Percentiles rank a stretch among this genome's conserved stretches.
phyloP scores from a whole-genome alignment of 169 alveolate genomes.

The Cryptosporidium meleagridis region DNA sequence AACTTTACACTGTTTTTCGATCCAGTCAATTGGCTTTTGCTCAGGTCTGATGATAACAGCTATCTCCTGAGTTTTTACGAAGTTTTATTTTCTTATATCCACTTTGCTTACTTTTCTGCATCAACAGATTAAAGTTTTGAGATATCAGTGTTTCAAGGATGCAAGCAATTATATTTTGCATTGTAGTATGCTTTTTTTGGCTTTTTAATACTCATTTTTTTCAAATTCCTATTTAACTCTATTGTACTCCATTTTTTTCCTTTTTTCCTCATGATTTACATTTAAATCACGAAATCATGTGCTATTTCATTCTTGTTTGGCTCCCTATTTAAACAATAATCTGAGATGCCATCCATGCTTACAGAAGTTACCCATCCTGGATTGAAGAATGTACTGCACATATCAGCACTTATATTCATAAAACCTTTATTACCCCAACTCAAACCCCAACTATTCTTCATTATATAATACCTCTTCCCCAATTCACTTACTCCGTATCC shows the following conservation, averaged over 20 bases:
- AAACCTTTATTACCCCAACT: constrained; percentile 88
- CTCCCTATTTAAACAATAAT: constrained; percentile 22
- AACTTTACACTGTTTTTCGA: neutral
- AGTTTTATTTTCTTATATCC: neutral
- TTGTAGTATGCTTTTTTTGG: neutral
- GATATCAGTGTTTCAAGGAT: neutral
- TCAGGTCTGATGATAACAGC: neutral
- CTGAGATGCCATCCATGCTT: constrained; percentile 18
- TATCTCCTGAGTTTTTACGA: neutral
- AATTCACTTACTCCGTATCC: constrained; percentile 78
- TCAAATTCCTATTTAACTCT: neutral
- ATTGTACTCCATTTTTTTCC: neutral
- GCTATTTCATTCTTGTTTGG: constrained; percentile 33
- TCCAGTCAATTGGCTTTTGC: neutral
- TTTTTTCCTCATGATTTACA: neutral
- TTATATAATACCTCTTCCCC: constrained; percentile 80
- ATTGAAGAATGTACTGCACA: constrained; percentile 71
- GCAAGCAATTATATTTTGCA: neutral
- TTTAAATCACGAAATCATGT: constrained; percentile 16
- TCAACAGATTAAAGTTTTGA: neutral
- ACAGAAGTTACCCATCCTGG: constrained; percentile 72
- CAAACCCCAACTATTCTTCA: constrained; percentile 88
- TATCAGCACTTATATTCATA: constrained; percentile 76
- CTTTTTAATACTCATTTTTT: neutral
- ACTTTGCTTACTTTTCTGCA: neutral